phyloP scores from a whole-genome alignment of 257 asterid genomes.

The Primulina eburnea region DNA sequence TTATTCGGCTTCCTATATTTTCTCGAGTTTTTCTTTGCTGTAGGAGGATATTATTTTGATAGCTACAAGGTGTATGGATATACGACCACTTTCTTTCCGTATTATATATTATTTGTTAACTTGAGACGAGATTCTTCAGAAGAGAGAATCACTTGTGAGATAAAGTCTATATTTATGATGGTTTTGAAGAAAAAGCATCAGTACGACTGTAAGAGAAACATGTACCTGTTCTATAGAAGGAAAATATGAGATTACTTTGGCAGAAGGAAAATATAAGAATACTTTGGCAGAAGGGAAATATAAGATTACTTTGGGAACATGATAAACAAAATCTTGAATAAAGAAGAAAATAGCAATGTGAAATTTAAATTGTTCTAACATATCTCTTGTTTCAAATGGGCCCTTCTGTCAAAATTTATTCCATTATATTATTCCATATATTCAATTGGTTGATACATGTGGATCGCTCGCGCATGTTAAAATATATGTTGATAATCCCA shows the following conservation, averaged over 20 bases:
- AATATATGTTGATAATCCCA: background rate
- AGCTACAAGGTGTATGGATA: background rate
- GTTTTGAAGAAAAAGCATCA: background rate
- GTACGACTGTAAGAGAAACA: background rate
- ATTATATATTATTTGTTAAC: background rate
- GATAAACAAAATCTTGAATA: too few relatives aligned
- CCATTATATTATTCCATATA: background rate
- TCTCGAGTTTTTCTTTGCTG: background rate
- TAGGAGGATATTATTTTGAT: background rate
- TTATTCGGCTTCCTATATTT: too few relatives aligned
- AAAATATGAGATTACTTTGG: background rate
- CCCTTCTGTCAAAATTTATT: background rate
- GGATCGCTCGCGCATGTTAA: background rate
- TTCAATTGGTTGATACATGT: too few relatives aligned
- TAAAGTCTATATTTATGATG: background rate
- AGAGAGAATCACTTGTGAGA: background rate
- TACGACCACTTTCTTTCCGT: background rate
- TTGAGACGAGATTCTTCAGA: background rate
- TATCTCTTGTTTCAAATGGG: background rate
- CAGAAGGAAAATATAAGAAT: background rate
- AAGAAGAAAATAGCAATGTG: background rate
- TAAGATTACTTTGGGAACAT: background rate
- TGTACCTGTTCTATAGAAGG: background rate
- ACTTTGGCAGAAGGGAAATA: background rate
- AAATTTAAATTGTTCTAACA: background rate